Base-by-base conservation (phyloP, 2,329 filamentous ascomycete genomes). In the Alternaria rosae region DNA sequence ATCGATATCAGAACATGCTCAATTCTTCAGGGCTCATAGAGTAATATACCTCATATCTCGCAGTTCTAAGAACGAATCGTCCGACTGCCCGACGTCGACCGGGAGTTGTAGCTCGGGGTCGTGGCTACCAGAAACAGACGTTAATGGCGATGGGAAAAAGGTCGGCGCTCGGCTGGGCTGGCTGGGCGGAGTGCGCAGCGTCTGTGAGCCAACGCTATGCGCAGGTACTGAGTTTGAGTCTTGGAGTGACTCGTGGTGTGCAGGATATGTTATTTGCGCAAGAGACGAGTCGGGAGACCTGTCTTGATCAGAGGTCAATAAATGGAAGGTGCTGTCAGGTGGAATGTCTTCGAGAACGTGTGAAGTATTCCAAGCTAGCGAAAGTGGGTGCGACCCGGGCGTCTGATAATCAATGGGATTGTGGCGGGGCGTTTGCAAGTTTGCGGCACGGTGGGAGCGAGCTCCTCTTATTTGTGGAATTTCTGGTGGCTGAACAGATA, bases 31-130 rank as follows among this genome's bases (percentile, higher is more conserved):
- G 43, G 21, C 52, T 28, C 20, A 35, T 42, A 35, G 50, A 26
- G 26, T 17, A 11, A 25, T 64, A 42, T 78, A 79, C 78, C 77
- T 80, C 78, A 80, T 80, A 64, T 78, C 76, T 78, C 78, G 73
- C 57, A 71, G 61, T 43, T 72, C 70, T 21, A 71, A 50, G 17
- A 66, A 67, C 8, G 70, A 59, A 57, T 70, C 66, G 21, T 71
- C 67, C 17, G 70, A 51, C 59, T 67, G 67, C 59, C 71, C 67
- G 56, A 65, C 64, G 45, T 72, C 66, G 54, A 63, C 50, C 23
- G 69, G 66, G 23, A 72, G 63, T 52, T 57, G 61, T 15, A 69
- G 51, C 13, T 71, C 64, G 52, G 68, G 70, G 35, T 74, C 57
- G 50, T 71, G 65, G 47, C 64, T 67, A 5, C 63, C 69, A 57